Evolutionary conservation across 2,329 filamentous ascomycete species (phyloP), one percentile per base, ranked within the genome.

Genomic region (Biscogniauxia sp.): DNA sequence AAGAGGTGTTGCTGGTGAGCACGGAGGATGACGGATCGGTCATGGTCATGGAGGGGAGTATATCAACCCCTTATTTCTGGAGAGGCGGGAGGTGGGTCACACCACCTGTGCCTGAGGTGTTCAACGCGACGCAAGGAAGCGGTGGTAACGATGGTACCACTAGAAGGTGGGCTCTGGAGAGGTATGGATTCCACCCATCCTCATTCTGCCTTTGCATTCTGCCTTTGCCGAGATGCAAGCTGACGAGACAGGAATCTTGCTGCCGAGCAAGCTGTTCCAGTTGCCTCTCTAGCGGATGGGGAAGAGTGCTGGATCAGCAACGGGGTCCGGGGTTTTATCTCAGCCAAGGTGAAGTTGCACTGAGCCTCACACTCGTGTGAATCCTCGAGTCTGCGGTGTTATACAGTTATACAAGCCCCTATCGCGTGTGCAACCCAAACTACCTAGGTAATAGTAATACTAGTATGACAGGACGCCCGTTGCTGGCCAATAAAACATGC

Each of bases 271-370:
- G 74, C 78, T 2, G 79, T 97, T 17, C 74, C 74, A n/a, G 79
- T 79, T 1, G 77, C 81, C 13, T 87, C 87, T 6, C 74, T 97
- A 13, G 72, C 80, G 3, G 81, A 91, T 64, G 91, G 88, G 0
- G 93, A 97, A 74, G 82, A 88, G 57, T 90, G 93, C 63, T 96
- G 92, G 90, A 77, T 97, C 57, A 97, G 93, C 74, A 97, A 94
- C 74, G 93, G 91, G 0, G 89, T 94, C 1, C 84, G 90, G 65
- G 94, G 94, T 0, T 97, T 96, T 66, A 79, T 88, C 13, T 78
- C 73, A 60, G 84, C 83, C 51, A 70, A 41, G 58, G 58, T 72
- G 28, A 69, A 60, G 49, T 32, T 71, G 23, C 11, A 54, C 8
- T 67, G 28, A 64, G 13, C 17, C 15, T 5, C 1, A n/a, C 20